Conservation (phyloP, 352 stramenopile genomes). For the Phytopythium cucurbitacearum region DNA sequence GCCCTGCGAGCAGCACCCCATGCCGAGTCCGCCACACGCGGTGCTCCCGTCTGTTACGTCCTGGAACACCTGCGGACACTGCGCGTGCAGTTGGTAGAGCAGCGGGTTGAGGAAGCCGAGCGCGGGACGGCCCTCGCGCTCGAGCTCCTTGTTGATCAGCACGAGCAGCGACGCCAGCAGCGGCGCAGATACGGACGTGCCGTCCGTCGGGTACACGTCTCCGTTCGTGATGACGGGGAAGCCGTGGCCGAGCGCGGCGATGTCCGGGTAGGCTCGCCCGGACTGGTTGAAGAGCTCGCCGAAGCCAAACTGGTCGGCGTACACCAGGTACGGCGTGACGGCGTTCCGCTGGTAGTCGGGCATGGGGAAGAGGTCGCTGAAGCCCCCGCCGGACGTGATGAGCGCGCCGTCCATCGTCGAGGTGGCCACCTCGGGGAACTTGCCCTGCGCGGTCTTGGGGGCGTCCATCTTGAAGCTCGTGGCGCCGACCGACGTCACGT, state of each 20-base stretch:
- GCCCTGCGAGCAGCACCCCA: slow-evolving; percentile 46
- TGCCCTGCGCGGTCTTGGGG: slow-evolving; percentile 9
- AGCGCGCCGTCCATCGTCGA: slow-evolving; percentile 33
- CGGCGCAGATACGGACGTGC: slow-evolving; percentile 69
- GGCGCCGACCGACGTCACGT: slow-evolving; percentile 59
- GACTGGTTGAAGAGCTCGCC: slow-evolving; percentile 27
- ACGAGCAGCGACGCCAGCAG: slow-evolving; percentile 59
- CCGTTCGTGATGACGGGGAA: slow-evolving; percentile 65
- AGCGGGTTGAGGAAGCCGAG: slow-evolving; percentile 74
- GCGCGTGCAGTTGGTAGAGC: slow-evolving; percentile 53
- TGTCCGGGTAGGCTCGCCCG: slow-evolving; percentile 58
- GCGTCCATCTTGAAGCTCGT: slow-evolving; percentile 33
- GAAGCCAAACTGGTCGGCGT: slow-evolving; percentile 17
- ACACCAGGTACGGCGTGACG: slow-evolving; percentile 30
- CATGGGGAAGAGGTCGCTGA: slow-evolving; percentile 48
- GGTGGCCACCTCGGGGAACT: slow-evolving; percentile 50
- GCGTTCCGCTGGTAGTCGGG: slow-evolving; percentile 43
- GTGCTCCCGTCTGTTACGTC: slow-evolving; percentile 66
- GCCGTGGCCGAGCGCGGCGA: slow-evolving; percentile 56
- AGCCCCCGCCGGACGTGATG: slow-evolving; percentile 75
- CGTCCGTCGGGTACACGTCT: slow-evolving; percentile 47
- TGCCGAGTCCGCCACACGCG: slow-evolving; percentile 37
- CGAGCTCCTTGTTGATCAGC: slow-evolving; percentile 47
- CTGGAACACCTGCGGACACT: slow-evolving; percentile 64
- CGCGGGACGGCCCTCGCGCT: slow-evolving; percentile 24